Conservation (phyloP, 2,329 filamentous ascomycete species). For the Cladosporium sp. region DNA sequence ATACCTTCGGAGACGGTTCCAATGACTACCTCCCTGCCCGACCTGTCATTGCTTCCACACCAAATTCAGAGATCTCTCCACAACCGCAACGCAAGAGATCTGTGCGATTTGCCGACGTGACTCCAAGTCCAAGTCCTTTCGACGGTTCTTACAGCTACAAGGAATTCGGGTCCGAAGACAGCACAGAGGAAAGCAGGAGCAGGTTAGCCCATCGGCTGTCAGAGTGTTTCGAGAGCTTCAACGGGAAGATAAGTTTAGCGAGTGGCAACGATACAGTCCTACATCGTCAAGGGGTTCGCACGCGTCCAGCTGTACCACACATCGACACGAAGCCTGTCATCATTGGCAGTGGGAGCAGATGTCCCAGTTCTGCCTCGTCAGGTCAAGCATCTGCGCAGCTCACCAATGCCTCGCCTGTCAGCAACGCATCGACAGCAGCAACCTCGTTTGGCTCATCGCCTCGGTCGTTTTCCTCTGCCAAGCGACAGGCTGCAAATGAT, state of each 20-base stretch:
- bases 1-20: slow-evolving; percentile 4
- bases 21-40: neutral
- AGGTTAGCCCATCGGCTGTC: slow-evolving; percentile 8
- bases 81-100: slow-evolving; percentile 8
- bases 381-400: slow-evolving; percentile 10
- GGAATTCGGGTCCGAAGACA: slow-evolving; percentile 1
- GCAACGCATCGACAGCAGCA: slow-evolving; percentile 30
- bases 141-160: slow-evolving; percentile 8
- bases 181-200: neutral
- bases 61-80: neutral
- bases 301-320: slow-evolving; percentile 3
- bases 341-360: neutral
- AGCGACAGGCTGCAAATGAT: slow-evolving; percentile 26
- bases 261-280: slow-evolving; percentile 10
- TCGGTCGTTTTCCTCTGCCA: slow-evolving; percentile 23
- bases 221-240: slow-evolving; percentile 12
- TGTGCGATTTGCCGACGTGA: slow-evolving; percentile 8
- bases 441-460: slow-evolving; percentile 30
- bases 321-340: slow-evolving; percentile 5
- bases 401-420: slow-evolving; percentile 22
- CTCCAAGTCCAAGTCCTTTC: neutral
- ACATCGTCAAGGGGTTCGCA: neutral
- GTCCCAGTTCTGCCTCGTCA: slow-evolving; percentile 6
- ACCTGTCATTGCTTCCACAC: neutral
- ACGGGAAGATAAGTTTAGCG: slow-evolving; percentile 6